Conservation (phyloP, 2,329 filamentous ascomycete genomes). For the Cryphonectria nitschkei region DNA sequence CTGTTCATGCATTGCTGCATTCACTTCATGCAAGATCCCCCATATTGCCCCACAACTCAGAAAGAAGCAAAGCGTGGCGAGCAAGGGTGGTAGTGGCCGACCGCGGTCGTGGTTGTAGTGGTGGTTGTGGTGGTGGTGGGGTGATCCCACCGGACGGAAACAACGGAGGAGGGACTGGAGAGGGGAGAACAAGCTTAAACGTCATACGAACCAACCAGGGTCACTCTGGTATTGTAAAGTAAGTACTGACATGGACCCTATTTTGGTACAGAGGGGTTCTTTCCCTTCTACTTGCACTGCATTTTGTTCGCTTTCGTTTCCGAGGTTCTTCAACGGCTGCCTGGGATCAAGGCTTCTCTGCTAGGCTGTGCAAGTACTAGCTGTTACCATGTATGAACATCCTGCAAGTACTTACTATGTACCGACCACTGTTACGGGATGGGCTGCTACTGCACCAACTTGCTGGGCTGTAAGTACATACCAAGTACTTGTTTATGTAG, state of each 20-base stretch:
- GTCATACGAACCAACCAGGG: conserved; percentile 11
- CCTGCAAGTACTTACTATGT: too few relatives aligned
- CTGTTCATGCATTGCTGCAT: neutral
- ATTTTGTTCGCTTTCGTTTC: neutral
- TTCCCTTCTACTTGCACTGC: neutral
- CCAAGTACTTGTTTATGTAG: neutral
- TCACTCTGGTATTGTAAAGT: neutral
- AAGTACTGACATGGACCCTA: neutral
- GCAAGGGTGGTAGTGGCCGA: neutral
- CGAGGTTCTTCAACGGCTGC: neutral
- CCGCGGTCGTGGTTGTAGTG: neutral
- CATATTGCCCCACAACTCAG: neutral
- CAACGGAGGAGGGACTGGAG: neutral
- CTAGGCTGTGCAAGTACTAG: neutral
- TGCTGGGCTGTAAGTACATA: neutral
- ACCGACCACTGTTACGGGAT: too few relatives aligned
- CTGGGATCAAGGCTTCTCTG: neutral
- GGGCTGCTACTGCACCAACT: neutral
- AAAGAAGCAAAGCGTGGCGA: neutral
- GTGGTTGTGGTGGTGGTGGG: neutral
- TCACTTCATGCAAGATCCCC: neutral
- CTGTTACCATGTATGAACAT: too few relatives aligned
- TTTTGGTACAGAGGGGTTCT: neutral
- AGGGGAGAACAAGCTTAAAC: conserved; percentile 8
- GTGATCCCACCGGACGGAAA: neutral